phyloP scores from a whole-genome alignment of 495 filamentous ascomycete genomes.

The Staphylotrichum longicolle region DNA sequence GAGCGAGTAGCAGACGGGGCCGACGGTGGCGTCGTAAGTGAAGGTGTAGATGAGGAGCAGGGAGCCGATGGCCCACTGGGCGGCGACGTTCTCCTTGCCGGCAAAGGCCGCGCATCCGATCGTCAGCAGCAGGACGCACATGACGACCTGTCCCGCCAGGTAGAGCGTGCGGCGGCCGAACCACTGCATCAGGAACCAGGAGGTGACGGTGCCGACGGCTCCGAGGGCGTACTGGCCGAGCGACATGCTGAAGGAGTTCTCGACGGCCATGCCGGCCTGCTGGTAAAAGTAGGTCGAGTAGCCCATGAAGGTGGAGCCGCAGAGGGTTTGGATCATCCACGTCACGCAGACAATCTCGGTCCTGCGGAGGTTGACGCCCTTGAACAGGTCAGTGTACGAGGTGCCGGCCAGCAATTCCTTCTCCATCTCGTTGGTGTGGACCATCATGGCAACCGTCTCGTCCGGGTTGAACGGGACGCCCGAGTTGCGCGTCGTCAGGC shows the following conservation, averaged over 20 bases:
- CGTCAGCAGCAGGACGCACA: slow-evolving; percentile 42
- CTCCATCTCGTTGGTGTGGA: slow-evolving; percentile 62
- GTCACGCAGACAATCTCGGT: slow-evolving; percentile 67
- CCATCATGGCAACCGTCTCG: slow-evolving; percentile 52
- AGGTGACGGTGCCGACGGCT: slow-evolving; percentile 50
- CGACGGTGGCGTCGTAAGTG: slow-evolving; percentile 57
- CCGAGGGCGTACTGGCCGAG: slow-evolving; percentile 43
- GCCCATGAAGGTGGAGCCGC: slow-evolving; percentile 66
- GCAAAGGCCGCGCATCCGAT: slow-evolving; percentile 30
- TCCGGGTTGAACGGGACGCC: not conserved
- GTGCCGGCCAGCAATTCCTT: slow-evolving; percentile 36
- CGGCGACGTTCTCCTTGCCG: slow-evolving; percentile 19
- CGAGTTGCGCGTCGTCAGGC: not conserved
- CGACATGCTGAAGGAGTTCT: slow-evolving; percentile 45
- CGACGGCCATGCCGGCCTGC: slow-evolving; percentile 58
- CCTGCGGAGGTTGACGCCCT: slow-evolving; percentile 61
- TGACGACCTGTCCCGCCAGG: slow-evolving; percentile 46
- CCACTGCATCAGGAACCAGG: slow-evolving; percentile 52
- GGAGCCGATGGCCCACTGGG: slow-evolving; percentile 49
- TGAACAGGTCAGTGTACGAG: slow-evolving; percentile 50
- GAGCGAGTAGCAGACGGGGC: slow-evolving; percentile 59
- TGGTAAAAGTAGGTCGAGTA: slow-evolving; percentile 69
- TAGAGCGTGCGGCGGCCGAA: slow-evolving; percentile 54
- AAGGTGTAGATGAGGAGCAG: slow-evolving; percentile 53
- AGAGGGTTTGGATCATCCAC: slow-evolving; percentile 70